These are phyloP conservation scores for Pyrus pyrifolia DNA, from an alignment of 306 rosid species.

Conservation along the genomic window DNA sequence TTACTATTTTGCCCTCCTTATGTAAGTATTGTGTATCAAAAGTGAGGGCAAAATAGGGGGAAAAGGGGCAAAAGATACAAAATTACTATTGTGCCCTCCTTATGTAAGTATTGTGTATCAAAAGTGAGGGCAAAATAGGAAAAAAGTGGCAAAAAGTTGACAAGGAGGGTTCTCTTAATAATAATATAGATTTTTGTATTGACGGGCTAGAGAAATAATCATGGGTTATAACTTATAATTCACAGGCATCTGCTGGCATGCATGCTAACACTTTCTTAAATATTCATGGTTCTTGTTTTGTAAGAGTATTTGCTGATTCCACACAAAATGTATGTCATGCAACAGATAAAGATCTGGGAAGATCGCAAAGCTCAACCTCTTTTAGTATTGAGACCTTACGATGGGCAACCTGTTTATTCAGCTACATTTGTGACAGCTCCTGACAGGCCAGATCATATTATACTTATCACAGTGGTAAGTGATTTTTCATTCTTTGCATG, in stretches of 20 bases:
- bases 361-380: constrained; percentile 84
- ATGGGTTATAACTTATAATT: not conserved
- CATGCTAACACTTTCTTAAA: not conserved
- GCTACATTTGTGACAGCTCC: constrained; percentile 84
- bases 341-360: constrained; percentile 90
- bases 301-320: not conserved
- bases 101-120: too few relatives aligned
- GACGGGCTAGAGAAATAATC: not conserved
- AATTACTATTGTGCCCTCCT: too few relatives aligned
- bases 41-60: too few relatives aligned
- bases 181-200: not conserved
- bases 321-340: not conserved
- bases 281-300: not conserved
- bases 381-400: constrained; percentile 70
- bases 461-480: constrained; percentile 87
- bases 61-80: too few relatives aligned
- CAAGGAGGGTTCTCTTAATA: too few relatives aligned
- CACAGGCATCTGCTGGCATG: not conserved
- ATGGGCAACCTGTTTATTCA: constrained; percentile 83
- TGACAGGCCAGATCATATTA: constrained; percentile 79
- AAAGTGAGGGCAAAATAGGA: too few relatives aligned
- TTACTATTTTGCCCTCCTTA: too few relatives aligned
- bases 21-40: too few relatives aligned
- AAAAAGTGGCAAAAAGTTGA: too few relatives aligned
- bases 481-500: not conserved